Base-by-base conservation (phyloP, 2,329 filamentous ascomycete genomes). In the Paracoccidioides brasiliensis region DNA sequence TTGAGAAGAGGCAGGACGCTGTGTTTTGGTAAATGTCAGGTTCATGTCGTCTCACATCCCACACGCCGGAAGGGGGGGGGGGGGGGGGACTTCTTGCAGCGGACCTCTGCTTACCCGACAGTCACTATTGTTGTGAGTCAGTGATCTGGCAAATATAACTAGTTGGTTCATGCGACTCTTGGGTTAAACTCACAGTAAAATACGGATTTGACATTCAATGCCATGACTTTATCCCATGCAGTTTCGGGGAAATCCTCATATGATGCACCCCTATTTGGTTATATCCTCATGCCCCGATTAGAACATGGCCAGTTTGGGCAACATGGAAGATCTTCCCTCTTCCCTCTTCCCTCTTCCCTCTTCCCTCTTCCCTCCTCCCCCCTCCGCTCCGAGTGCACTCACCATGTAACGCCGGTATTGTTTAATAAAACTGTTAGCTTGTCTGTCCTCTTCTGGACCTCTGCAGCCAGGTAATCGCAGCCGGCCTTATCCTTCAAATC, bases 191-290 rank as follows among this genome's bases (percentile, higher is more conserved):
- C 33, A 54, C 52, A 54, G 59, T 74, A 74, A 53, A 72, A 74
- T 33, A 73, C 67, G 42, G 66, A 69, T 63, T 73, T 74, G 15
- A 74, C 72, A 61, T 74, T 74, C 59, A 74, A 60, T 22, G 66
- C 65, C 64, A 74, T 73, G 33, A 77, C 61, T 61, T 77, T 77
- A 64, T 77, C 75, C 74, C 74, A 77, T 40, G 70, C 75, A 52
- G 68, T 68, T 60, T 77, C 74, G 0, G 73, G 73, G 58, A 75
- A 77, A 59, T 76, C 67, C 56, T 75, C 72, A 60, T 76, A 77
- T 45, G 73, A 68, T 14, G 69, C 75, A 5, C 74, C 74, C 72
- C 63, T 54, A 15, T n/a, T 22, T 8, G 7, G 10, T 28, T 30
- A 15, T 32, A 60, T 35, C 32, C 22, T 8, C n/a, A 32, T 8